These are phyloP conservation scores for Colletotrichum somersetense DNA, from an alignment of 2,329 filamentous ascomycete species.

Conservation along the genomic window DNA sequence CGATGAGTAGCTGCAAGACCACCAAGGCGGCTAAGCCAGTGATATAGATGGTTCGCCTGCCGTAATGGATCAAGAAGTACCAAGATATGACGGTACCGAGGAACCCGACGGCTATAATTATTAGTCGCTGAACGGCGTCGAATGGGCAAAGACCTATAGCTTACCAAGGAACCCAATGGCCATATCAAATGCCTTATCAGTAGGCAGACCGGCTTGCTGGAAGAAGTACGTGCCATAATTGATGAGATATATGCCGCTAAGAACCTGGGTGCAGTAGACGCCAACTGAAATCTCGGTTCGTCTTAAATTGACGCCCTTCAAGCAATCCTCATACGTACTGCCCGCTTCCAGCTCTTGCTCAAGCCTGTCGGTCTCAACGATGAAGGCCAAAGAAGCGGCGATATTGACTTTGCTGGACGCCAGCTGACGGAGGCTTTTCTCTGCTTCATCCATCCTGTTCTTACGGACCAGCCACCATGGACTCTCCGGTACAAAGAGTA, in stretches of 20 bases:
- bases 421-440: constrained; percentile 55
- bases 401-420: constrained; percentile 61
- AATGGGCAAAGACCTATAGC: constrained; percentile 63
- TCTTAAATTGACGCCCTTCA: constrained; percentile 62
- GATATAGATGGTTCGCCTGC: constrained; percentile 58
- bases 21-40: constrained; percentile 54
- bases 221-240: constrained; percentile 72
- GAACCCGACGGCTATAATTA: constrained; percentile 58
- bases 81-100: constrained; percentile 58
- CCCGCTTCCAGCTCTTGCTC: constrained; percentile 65
- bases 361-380: constrained; percentile 68
- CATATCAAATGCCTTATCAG: constrained; percentile 56
- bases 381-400: constrained; percentile 64
- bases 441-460: constrained; percentile 56
- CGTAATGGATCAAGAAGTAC: constrained; percentile 56
- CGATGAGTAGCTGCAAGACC: constrained; percentile 57
- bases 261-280: constrained; percentile 74
- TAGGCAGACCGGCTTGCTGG: constrained; percentile 57
- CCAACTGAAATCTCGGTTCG: constrained; percentile 69
- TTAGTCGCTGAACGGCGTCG: constrained; percentile 53
- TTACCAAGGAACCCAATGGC: constrained; percentile 57
- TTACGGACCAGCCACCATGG: constrained; percentile 64
- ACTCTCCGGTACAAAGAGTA: constrained; percentile 63
- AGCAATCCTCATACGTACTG: constrained; percentile 64
- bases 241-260: constrained; percentile 74